Percentiles rank a stretch among this genome's conserved stretches.
Evolutionary conservation across 176 grass and related monocot species (phyloP).

Genomic region (Eleusine coracana): DNA sequence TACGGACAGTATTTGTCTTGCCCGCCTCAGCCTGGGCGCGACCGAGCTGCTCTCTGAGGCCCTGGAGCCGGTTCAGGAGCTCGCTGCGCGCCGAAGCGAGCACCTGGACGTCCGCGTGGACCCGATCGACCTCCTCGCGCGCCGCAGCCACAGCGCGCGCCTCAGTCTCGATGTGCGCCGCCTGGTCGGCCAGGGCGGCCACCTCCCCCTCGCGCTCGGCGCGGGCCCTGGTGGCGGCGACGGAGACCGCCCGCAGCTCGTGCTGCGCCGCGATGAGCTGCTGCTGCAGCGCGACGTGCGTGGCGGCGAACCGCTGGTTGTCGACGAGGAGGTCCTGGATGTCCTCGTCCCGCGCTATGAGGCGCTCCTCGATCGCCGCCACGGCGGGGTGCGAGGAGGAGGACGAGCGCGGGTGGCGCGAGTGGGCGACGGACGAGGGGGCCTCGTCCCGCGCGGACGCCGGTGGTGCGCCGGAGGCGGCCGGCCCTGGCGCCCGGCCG

Average conservation of each 20-base stretch:
- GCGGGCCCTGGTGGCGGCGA: conserved; percentile 47
- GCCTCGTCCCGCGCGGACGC: conserved; percentile 12
- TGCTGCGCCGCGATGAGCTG: conserved; percentile 75
- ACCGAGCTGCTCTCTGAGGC: conserved; percentile 45
- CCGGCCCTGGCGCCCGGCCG: conserved; percentile 47
- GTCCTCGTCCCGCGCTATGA: conserved; percentile 53
- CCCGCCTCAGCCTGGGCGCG: conserved; percentile 48
- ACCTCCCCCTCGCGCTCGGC: conserved; percentile 57
- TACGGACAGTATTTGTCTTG: conserved; percentile 36
- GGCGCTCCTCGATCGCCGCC: conserved; percentile 61
- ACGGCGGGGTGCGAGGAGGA: conserved; percentile 31
- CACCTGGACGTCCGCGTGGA: conserved; percentile 60
- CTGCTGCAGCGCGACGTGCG: conserved; percentile 86
- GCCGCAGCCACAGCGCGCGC: conserved; percentile 46
- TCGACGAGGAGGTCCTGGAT: conserved; percentile 81
- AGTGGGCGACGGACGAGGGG: conserved; percentile 1
- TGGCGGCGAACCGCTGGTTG: conserved; percentile 91
- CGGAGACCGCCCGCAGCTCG: conserved; percentile 61
- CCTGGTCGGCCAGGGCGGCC: conserved; percentile 45
- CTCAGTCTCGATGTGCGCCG: conserved; percentile 65
- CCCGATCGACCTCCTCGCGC: conserved; percentile 56
- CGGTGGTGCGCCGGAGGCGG: conserved; percentile 1
- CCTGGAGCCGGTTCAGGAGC: conserved; percentile 52
- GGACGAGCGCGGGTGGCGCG: background rate
- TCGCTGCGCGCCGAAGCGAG: conserved; percentile 51